Evolutionary conservation across 2,329 filamentous ascomycete genomes (phyloP).

Genomic region (Trichophyton simii): DNA sequence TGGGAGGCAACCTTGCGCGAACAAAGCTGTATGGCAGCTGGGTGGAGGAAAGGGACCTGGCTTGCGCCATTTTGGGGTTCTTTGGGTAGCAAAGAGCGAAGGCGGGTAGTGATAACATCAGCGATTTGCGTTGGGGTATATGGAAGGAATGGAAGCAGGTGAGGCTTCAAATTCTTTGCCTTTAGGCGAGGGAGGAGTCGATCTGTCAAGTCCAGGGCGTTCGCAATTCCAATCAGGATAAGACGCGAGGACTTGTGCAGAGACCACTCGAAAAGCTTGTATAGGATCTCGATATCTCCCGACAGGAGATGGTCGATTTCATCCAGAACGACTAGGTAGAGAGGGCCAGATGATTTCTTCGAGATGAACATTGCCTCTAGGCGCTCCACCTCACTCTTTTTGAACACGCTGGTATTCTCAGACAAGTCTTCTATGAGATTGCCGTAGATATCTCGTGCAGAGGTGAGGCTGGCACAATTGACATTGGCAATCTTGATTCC

Average conservation of each 20-base stretch:
- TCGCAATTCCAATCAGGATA: constrained; percentile 72
- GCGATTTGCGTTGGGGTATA: constrained; percentile 84
- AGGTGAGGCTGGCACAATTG: constrained; percentile 96
- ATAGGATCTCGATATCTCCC: constrained; percentile 75
- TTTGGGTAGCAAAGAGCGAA: constrained; percentile 57
- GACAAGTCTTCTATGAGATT: constrained; percentile 62
- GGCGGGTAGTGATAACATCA: constrained; percentile 68
- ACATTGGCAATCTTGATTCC: constrained; percentile 61
- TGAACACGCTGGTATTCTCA: constrained; percentile 47
- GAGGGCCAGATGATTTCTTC: constrained; percentile 40
- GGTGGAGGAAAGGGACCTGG: constrained; percentile 75
- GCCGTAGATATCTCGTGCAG: constrained; percentile 69
- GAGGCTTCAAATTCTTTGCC: constrained; percentile 78
- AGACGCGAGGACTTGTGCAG: constrained; percentile 60
- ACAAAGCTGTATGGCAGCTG: constrained; percentile 84
- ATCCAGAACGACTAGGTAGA: constrained; percentile 78
- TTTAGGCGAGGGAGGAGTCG: constrained; percentile 89
- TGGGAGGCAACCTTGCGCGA: constrained; percentile 90
- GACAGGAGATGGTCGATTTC: constrained; percentile 92
- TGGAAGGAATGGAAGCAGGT: constrained; percentile 79
- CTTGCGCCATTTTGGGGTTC: constrained; percentile 24
- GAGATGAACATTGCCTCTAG: constrained; percentile 61
- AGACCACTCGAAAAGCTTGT: constrained; percentile 95
- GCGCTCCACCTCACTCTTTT: constrained; percentile 54
- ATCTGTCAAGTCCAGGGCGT: constrained; percentile 83